Base-by-base conservation (phyloP, 805 yeast species). In the Cyberlindnera mrakii region DNA sequence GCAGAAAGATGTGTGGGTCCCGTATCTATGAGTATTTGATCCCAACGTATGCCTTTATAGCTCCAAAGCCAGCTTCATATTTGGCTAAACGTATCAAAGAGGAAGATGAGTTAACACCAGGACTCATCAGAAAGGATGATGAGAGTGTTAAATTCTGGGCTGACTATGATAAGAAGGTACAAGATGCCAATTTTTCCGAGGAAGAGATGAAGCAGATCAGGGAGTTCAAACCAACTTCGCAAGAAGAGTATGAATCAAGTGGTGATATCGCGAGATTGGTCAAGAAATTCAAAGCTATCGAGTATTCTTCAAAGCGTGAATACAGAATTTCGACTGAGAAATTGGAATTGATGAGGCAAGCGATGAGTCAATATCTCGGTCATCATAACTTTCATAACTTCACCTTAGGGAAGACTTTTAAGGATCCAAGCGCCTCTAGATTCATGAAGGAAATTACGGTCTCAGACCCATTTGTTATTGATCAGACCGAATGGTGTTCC, bases 401-500 rank as follows among this genome's bases (percentile, higher is more conserved):
- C 65, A 87, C 96, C 0, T 63, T 85, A 34, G 93, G 93, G n/a
- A 86, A 87, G 60, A 64, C 70, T 13, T 87, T 75, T 66, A 84
- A 78, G 51, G 98, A 93, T 58, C 82, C 95, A 16, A 83, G 95
- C 49, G 84, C 97, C 3, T 71, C 75, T 40, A 73, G 99, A 55
- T 85, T 69, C 61, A 90, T 93, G 88, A 85, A 85, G 56, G 67
- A 76, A 16, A 73, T 91, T 39, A 72, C 75, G 1, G 96, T 88
- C 0, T 77, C 89, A 15, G 95, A 86, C 2, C 98, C 98, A 3
- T 86, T 88, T 62, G 82, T 88, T 40, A 90, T 91, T 52, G 86
- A 90, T 58, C 89, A 86, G 37, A 89, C 96, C 6, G 98, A 93
- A 60, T 93, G 99, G 99, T 75, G 87, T 2, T 86, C 96, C 2